Base-by-base conservation (phyloP, 495 filamentous ascomycete genomes). In the Cudoniella acicularis region DNA sequence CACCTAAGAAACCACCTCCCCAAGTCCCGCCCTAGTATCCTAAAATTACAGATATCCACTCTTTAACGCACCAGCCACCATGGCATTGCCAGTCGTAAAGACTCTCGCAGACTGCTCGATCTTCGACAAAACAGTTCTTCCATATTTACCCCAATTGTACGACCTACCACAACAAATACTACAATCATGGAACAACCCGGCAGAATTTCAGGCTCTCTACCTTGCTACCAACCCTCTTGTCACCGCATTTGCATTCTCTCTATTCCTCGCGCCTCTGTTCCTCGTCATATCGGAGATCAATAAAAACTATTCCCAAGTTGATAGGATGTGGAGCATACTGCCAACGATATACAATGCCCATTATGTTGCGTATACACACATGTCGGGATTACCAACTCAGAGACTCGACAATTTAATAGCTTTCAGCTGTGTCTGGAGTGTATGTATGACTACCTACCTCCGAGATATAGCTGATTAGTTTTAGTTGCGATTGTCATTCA, bases 271-370 rank as follows among this genome's bases (percentile, higher is more conserved):
- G 22, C 80, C 78, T 1, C 56, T 92, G 4, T 87, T 93, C 60
- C 76, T 96, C 24, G 58, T 93, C 25, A 73, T 80, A 1, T 85
- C 89, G 24, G 94, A 98, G 71, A 72, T 92, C 72, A 97, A 90
- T 71, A 81, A 83, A 51, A 98, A 99, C 73, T 96, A 90, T 72
- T 96, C 90, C 8, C 93, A 98, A 71, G 87, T 99, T 10, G 95
- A 99, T 70, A 81, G 95, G 1, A 75, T 85, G 62, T 99, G 95
- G 95, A 90, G 88, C 68, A 75, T 99, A 49, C 71, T 98, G 43
- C 95, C 95, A 13, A 85, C 89, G 8, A 43, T 96, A 48, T 97
- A 92, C 74, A 90, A 92, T 70, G 87, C 82, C n/a, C 92, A 99
- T 70, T 97, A 88, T 67, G 81, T 82, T 56, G 53, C 79, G 16